Evolutionary conservation across 2,329 filamentous ascomycete genomes (phyloP), one percentile per base, ranked within the genome.

Genomic region (Apiospora arundinis): DNA sequence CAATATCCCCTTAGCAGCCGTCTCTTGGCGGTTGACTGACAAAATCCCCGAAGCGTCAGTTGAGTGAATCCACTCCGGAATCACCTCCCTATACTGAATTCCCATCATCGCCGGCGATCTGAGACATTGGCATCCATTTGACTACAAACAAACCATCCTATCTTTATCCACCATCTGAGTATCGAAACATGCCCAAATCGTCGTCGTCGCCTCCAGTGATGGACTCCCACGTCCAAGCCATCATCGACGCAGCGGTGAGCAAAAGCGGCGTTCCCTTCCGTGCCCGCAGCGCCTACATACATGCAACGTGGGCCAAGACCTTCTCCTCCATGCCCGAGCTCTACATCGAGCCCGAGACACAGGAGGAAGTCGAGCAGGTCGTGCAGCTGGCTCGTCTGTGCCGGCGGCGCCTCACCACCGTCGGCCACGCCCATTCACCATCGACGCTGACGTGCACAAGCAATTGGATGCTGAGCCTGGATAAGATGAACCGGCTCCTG

Each of bases 261-360:
- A 23, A 40, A 21, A 46, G 25, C 65, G 65, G 65, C 42, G 18
- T 67, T 12, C 65, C 65, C n/a, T 67, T 67, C 21, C 65, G 25
- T 12, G 65, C 65, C 23, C 65, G 65, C 40, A 45, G 65, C 65
- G 40, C 40, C 65, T 91, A 98, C 81, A 83, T 91, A 66, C 96
- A 99, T 84, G 92, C 92, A 77, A 99, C 96, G 25, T 99, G 96
- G 96, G 96, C 96, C 52, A 92, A 92, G 79, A 98, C 96, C 67
- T 98, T 97, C 84, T 92, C 93, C 77, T 96, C 92, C 68, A 89
- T 91, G 25, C 96, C 96, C 2, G 95, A 98, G 85, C 91, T 98
- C 71, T 98, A 95, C 83, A 90, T 98, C 76, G 93, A 93, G 77
- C 96, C 96, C 2, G 88, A 93, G 77, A 92, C 91, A 1, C 85